Evolutionary conservation across 2,329 filamentous ascomycete genomes (phyloP), one percentile per base, ranked within the genome.

Genomic region (Thelonectria blattea): DNA sequence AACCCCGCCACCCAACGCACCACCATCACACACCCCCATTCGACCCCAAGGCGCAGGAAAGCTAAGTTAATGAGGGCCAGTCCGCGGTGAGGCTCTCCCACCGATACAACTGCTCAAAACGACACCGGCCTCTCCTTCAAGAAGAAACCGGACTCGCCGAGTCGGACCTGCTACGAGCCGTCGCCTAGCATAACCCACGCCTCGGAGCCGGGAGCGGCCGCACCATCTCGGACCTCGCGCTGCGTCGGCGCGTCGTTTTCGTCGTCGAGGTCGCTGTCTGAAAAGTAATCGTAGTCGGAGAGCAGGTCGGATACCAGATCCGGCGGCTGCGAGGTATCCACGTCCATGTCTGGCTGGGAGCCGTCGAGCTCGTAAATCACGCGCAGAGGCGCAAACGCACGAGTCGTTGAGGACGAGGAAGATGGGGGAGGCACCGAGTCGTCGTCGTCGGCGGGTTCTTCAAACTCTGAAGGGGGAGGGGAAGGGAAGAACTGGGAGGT

Each of bases 81-180:
- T 77, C 76, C 75, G 72, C 66, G 66, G 71, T 68, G 69, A 61
- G 68, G 68, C 68, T 68, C 67, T 72, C 65, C 60, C 71, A 67
- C 70, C 69, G 66, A 50, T 63, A 49, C 53, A 24, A 49, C 22
- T 63, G 58, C 60, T 68, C 66, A 60, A 71, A 69, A 15, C 15
- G 34, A 37, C 34, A n/a, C 34, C 27, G 27, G 22, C 22, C 3
- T 10, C 27, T 30, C 5, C 27, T 10, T 30, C 27, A 30, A 30
- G 27, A 7, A 30, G 22, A 30, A 30, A 24, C 22, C 27, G 27
- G 8, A 2, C 2, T 30, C 27, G 27, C 27, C 27, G 56, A 52
- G 66, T 72, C 74, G 76, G 76, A 79, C 76, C 71, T 80, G 77
- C 72, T 81, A 77, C 76, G 74, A 79, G 78, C 75, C 79, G 74